Evolutionary conservation across 805 yeast genomes (phyloP), one percentile per base, ranked within the genome.

Genomic region (Sugiyamaella floridensis): DNA sequence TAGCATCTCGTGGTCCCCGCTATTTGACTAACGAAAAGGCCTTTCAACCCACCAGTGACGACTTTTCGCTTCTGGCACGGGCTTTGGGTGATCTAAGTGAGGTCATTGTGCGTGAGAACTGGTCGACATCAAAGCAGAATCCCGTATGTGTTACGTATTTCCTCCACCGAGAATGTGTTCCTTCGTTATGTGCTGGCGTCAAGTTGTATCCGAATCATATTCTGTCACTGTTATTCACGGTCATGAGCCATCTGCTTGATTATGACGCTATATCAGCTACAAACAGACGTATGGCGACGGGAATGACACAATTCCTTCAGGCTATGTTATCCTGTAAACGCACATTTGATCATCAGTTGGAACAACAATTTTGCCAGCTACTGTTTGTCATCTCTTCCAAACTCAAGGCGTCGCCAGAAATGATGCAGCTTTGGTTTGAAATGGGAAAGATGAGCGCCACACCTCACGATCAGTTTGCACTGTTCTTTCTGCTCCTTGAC

Each of bases 401-500:
- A 37, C 34, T 54, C 34, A 48, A 43, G 40, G 40, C 54, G n/a
- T 34, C 32, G 6, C 55, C 57, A 8, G 37, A 48, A 3, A 41
- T 37, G 7, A 42, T 54, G 28, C 29, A 11, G 12, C 37, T 44
- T 15, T 54, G 57, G 57, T 51, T 52, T 40, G 32, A 34, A 11
- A 16, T 43, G 26, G 40, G 20, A 15, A 7, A 6, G 14, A 2
- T 14, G 8, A 42, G 14, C 43, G 29, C 26, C 7, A 12, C 44
- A 18, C 18, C 19, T 16, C 53, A 46, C 40, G 37, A 45, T 37
- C 49, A 60, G 29, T 63, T 61, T 49, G 68, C 68, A 8, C 51
- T 64, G n/a, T 55, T 64, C 44, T 53, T 56, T 42, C 53, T 60
- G 18, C 55, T 65, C 8, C 45, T 63, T 18, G 61, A 57, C 32